phyloP scores from a whole-genome alignment of 139 green algal species.

The Asterochloris erici region DNA sequence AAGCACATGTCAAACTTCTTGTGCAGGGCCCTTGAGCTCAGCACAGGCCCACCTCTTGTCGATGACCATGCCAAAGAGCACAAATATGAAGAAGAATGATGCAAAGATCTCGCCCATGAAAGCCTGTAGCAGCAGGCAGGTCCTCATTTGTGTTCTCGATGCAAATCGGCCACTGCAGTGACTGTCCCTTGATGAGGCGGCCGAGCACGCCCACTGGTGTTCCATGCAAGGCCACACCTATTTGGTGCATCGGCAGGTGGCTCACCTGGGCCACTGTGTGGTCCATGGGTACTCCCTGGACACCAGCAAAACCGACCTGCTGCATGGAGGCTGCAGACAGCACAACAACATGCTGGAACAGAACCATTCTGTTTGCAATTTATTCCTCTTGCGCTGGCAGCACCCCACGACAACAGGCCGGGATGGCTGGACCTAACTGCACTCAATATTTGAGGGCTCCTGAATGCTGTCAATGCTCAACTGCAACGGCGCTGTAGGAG shows the following conservation, averaged over 20 bases:
- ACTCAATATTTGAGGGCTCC: too few species aligned
- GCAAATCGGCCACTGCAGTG: not conserved
- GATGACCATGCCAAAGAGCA: slow-evolving; percentile 37
- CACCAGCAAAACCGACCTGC: slow-evolving; percentile 6
- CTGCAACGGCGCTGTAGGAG: too few species aligned
- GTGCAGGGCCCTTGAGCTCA: too few species aligned
- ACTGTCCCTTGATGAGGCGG: too few species aligned
- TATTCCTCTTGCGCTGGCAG: not conserved
- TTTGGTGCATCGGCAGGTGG: not conserved
- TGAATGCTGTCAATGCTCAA: too few species aligned
- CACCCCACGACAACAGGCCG: too few species aligned
- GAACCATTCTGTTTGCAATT: not conserved
- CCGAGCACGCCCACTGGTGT: too few species aligned
- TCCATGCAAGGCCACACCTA: not conserved
- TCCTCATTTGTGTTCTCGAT: not conserved
- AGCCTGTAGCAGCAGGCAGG: slow-evolving; percentile 13
- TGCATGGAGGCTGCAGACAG: slow-evolving; percentile 12
- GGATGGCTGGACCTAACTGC: too few species aligned
- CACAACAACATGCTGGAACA: not conserved
- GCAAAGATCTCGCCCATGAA: slow-evolving; percentile 22
- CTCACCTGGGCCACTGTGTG: slow-evolving; percentile 18
- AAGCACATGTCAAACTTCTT: not conserved
- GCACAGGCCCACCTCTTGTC: slow-evolving; percentile 24
- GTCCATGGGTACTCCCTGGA: slow-evolving; percentile 18
- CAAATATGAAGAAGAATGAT: slow-evolving; percentile 38